A percentile compares a stretch with the other conserved stretches of the same genome.
Conservation (phyloP, 2,329 filamentous ascomycete species). For the Fusarium goolgardi region DNA sequence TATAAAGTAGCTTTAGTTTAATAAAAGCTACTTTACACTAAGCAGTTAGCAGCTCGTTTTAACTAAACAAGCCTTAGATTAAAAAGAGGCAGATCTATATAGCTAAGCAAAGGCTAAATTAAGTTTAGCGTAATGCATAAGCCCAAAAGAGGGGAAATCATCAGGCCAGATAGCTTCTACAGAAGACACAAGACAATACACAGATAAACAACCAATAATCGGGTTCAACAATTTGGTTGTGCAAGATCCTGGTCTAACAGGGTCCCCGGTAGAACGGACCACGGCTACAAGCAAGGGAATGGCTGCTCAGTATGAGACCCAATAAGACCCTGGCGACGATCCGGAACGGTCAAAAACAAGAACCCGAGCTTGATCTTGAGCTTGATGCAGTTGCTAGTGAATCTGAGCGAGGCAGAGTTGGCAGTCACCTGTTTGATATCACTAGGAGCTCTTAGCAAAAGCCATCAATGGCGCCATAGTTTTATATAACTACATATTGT, state of each 20-base stretch:
- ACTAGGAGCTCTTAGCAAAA: not conserved
- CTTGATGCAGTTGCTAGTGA: not conserved
- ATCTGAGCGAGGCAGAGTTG: not conserved
- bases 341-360: constrained; percentile 3
- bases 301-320: constrained; percentile 2
- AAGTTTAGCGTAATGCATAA: too few species aligned
- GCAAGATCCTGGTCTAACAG: not conserved
- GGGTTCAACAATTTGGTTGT: too few species aligned
- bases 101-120: too few species aligned
- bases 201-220: too few species aligned
- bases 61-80: too few species aligned
- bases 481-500: not conserved
- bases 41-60: too few species aligned
- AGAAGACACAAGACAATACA: too few species aligned
- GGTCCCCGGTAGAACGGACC: not conserved
- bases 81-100: too few species aligned
- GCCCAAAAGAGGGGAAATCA: too few species aligned
- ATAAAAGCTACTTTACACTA: too few species aligned
- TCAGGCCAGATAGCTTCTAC: too few species aligned
- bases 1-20: too few species aligned
- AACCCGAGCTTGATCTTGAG: constrained; percentile 21
- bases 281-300: not conserved
- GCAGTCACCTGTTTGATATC: not conserved
- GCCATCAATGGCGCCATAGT: not conserved
- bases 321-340: constrained; percentile 27